These are phyloP conservation scores for Microsporum ferrugineum DNA, from an alignment of 2,329 filamentous ascomycete species.

Conservation along the genomic window DNA sequence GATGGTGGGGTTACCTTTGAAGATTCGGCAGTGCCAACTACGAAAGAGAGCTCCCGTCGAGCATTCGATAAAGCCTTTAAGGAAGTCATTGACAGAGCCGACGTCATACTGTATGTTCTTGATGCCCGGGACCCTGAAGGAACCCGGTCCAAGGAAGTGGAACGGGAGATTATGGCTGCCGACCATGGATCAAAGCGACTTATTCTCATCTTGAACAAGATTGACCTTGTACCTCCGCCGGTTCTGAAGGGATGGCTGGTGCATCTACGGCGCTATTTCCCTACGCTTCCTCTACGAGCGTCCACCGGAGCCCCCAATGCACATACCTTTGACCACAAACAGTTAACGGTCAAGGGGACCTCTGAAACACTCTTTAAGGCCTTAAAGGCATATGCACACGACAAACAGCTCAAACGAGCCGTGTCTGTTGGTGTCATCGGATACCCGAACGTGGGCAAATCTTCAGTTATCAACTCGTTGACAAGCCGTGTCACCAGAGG, in stretches of 20 bases:
- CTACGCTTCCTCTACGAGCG: slow-evolving; percentile 77
- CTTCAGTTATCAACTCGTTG: slow-evolving; percentile 88
- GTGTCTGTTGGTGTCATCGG: slow-evolving; percentile 88
- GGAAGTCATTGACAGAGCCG: slow-evolving; percentile 74
- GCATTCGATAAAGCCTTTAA: slow-evolving; percentile 96
- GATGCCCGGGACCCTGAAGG: slow-evolving; percentile 86
- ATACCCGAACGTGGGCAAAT: slow-evolving; percentile 94
- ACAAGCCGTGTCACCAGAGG: slow-evolving; percentile 60
- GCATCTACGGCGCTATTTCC: slow-evolving; percentile 79
- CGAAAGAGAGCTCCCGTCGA: slow-evolving; percentile 58
- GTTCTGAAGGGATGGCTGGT: slow-evolving; percentile 76
- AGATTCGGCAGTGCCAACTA: slow-evolving; percentile 27
- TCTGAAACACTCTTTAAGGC: slow-evolving; percentile 76
- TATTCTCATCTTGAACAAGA: slow-evolving; percentile 90
- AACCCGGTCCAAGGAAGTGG: slow-evolving; percentile 79
- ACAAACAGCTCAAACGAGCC: slow-evolving; percentile 74
- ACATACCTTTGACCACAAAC: slow-evolving; percentile 82
- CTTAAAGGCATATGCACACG: slow-evolving; percentile 76
- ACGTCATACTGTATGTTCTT: slow-evolving; percentile 85
- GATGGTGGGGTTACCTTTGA: slow-evolving; percentile 43
- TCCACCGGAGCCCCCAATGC: slow-evolving; percentile 73
- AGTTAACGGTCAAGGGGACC: slow-evolving; percentile 75
- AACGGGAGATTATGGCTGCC: slow-evolving; percentile 83
- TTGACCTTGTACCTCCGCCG: slow-evolving; percentile 72
- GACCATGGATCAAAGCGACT: slow-evolving; percentile 72